Percentiles rank a stretch among this genome's conserved stretches.
phyloP scores from a whole-genome alignment of 2,329 filamentous ascomycete genomes.

The Penicillium sp. region DNA sequence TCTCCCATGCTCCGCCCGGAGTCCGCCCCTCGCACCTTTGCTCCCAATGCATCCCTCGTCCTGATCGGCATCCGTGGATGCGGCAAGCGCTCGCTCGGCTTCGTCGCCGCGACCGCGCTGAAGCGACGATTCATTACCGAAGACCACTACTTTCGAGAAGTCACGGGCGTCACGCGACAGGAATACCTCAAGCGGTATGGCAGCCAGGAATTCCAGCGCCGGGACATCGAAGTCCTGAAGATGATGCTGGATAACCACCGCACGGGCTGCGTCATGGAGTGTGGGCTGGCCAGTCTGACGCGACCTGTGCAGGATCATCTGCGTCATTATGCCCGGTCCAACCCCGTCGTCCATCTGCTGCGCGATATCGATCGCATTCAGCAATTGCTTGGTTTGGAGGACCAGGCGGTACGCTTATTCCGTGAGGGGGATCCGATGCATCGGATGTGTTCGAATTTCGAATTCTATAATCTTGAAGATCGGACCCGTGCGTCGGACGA shows the following conservation, averaged over 20 bases:
- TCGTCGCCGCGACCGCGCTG: constrained; percentile 45
- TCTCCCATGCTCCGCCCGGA: background rate
- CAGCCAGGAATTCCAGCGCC: constrained; percentile 44
- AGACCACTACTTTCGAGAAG: constrained; percentile 46
- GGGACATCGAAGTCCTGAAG: constrained; percentile 44
- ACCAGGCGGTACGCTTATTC: constrained; percentile 45
- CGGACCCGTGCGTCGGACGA: constrained; percentile 34
- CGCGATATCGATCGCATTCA: constrained; percentile 45
- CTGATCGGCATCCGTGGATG: constrained; percentile 47
- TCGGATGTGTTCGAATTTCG: constrained; percentile 49
- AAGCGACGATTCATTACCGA: constrained; percentile 47
- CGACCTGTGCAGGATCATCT: constrained; percentile 44
- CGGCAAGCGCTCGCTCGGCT: constrained; percentile 46
- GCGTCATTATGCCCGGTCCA: constrained; percentile 37
- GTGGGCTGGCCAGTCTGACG: constrained; percentile 45
- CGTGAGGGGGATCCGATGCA: constrained; percentile 48
- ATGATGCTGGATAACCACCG: constrained; percentile 47
- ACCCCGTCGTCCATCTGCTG: constrained; percentile 44
- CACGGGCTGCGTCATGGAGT: constrained; percentile 45
- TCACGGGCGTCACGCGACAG: constrained; percentile 44
- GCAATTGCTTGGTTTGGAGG: constrained; percentile 45
- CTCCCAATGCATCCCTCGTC: constrained; percentile 43
- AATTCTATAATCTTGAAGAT: constrained; percentile 52
- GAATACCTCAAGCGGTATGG: constrained; percentile 43
- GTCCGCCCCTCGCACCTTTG: constrained; percentile 29